Evolutionary conservation across 176 grass and related monocot species (phyloP), one percentile per base, ranked within the genome.

Genomic region (Typha latifolia): DNA sequence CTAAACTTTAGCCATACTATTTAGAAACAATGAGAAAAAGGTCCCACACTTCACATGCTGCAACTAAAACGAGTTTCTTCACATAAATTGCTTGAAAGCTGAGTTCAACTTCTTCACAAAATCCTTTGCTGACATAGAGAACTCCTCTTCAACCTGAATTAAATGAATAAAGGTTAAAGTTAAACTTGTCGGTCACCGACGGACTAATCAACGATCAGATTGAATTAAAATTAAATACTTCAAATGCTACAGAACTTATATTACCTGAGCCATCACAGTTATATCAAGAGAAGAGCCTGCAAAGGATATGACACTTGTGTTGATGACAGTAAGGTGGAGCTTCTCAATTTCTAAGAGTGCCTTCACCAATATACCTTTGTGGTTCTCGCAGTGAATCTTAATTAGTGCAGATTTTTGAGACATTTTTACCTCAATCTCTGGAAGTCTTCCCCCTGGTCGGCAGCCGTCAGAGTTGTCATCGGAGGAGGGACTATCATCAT

Each of bases 311-410:
- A 87, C 95, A 72, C 81, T 99, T 47, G 95, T 90, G 79, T 80
- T 99, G 53, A 78, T 81, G 80, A 99, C 86, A 26, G 79, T 69
- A 72, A 99, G 89, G 49, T 77, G 82, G 20, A 87, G 49, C 32
- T 37, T 53, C 74, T 99, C 95, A 49, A 99, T 72, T 79, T 90
- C 81, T 3, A 83, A 64, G 12, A 99, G 84, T 0, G 71, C 77
- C 20, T 78, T 75, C 76, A 93, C 85, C 73, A 99, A 70, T 5
- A 62, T 75, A 34, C 89, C 89, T 79, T 87, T 87, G 55, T 73
- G 75, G 77, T 93, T 94, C 81, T 93, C 84, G 67, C 95, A 99
- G 79, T 93, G 95, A 68, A 99, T 85, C 75, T 84, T 99, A 69
- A 99, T 74, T 0, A 99, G 73, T 63, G 93, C 70, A 1, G 81